A percentile compares a stretch with the other conserved stretches of the same genome.
Conservation (phyloP, 1,284 basidiomycete species). For the Leccinum colubrinum region DNA sequence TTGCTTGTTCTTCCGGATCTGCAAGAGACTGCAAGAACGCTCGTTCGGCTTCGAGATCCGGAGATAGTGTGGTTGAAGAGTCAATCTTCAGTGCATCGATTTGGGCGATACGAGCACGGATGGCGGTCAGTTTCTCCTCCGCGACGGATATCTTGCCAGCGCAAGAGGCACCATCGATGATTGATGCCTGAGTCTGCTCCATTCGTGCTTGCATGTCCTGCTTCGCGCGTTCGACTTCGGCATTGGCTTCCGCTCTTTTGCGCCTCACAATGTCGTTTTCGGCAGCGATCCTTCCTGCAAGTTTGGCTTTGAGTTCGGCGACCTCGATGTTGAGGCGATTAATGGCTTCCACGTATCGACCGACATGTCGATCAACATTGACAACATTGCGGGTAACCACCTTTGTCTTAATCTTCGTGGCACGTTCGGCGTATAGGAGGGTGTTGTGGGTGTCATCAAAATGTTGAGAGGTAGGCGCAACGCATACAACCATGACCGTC, state of each 20-base stretch:
- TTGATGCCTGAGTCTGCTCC: slow-evolving; percentile 64
- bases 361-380: slow-evolving; percentile 90
- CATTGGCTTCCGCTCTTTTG: slow-evolving; percentile 65
- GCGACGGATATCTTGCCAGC: slow-evolving; percentile 76
- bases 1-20: slow-evolving; percentile 65
- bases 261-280: slow-evolving; percentile 64
- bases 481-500: slow-evolving; percentile 97
- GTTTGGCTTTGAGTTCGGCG: slow-evolving; percentile 81
- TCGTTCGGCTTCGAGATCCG: slow-evolving; percentile 72
- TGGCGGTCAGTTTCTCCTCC: slow-evolving; percentile 65
- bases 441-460: slow-evolving; percentile 99
- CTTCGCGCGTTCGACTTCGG: slow-evolving; percentile 70
- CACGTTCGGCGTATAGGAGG: slow-evolving; percentile 92
- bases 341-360: slow-evolving; percentile 93
- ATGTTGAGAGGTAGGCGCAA: slow-evolving; percentile 91
- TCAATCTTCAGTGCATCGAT: slow-evolving; percentile 47
- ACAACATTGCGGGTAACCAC: slow-evolving; percentile 79
- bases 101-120: slow-evolving; percentile 65
- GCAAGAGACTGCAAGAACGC: slow-evolving; percentile 70
- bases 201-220: slow-evolving; percentile 67
- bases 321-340: slow-evolving; percentile 84
- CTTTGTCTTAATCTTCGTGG: slow-evolving; percentile 91
- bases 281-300: slow-evolving; percentile 62
- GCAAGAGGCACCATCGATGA: slow-evolving; percentile 77
- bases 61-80: slow-evolving; percentile 41